A percentile compares a stretch with the other conserved stretches of the same genome.
Evolutionary conservation across 2,329 filamentous ascomycete genomes (phyloP).

Genomic region (Tetracladium maxilliforme): DNA sequence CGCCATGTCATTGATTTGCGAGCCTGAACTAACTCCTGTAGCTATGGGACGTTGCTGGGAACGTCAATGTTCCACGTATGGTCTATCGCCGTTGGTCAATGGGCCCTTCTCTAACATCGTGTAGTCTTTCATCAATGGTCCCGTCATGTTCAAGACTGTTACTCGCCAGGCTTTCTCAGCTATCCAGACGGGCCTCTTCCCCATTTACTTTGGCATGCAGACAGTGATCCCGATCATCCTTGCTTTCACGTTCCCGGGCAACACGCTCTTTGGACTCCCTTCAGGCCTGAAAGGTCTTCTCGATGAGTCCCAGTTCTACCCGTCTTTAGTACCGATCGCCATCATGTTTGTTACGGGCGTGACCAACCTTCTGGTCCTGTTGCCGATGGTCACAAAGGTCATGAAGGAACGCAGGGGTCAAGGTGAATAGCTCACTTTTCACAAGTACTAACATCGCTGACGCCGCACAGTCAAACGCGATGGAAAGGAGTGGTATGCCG

Average conservation of each 20-base stretch:
- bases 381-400: constrained; percentile 59
- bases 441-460: not conserved
- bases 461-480: constrained; percentile 56
- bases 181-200: constrained; percentile 71
- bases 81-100: constrained; percentile 4
- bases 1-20: constrained; percentile 2
- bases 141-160: constrained; percentile 63
- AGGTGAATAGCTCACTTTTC: constrained; percentile 37
- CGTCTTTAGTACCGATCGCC: constrained; percentile 52
- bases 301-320: constrained; percentile 42
- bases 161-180: constrained; percentile 68
- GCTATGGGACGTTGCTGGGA: constrained; percentile 79
- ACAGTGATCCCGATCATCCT: constrained; percentile 58
- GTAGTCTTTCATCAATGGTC: constrained; percentile 60
- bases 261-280: constrained; percentile 15
- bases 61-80: constrained; percentile 72
- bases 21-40: constrained; percentile 19
- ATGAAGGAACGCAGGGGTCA: constrained; percentile 69
- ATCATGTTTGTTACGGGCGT: constrained; percentile 58
- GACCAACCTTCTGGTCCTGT: constrained; percentile 54
- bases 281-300: constrained; percentile 39
- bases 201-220: constrained; percentile 79
- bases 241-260: constrained; percentile 67
- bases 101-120: constrained; percentile 4
- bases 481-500: constrained; percentile 74